Conservation (phyloP, 2,329 filamentous ascomycete species). For the Pseudogymnoascus sp. region DNA sequence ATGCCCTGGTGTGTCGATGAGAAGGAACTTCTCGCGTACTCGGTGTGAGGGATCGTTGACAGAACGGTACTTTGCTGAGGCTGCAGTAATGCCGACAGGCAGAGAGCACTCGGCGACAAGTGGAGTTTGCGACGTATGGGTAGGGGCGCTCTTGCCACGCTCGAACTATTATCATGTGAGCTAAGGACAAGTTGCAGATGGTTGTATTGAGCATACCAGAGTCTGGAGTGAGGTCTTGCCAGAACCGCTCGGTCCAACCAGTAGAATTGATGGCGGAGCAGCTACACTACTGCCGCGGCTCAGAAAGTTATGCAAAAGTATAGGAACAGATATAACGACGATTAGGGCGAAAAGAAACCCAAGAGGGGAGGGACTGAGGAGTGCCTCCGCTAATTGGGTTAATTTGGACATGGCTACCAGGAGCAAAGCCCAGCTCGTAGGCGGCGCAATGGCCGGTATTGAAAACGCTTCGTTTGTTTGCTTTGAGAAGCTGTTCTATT, state of each 20-base stretch:
- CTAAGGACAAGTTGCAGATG: slow-evolving; percentile 4
- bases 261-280: slow-evolving; percentile 65
- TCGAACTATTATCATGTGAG: slow-evolving; percentile 35
- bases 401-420: slow-evolving; percentile 9
- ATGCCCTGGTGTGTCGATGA: slow-evolving; percentile 90
- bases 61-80: slow-evolving; percentile 56
- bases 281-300: slow-evolving; percentile 62
- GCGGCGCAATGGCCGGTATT: not conserved
- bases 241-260: slow-evolving; percentile 70
- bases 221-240: slow-evolving; percentile 89
- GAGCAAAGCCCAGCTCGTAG: not conserved
- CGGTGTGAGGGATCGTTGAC: slow-evolving; percentile 52
- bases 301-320: slow-evolving; percentile 65
- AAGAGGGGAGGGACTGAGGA: slow-evolving; percentile 51
- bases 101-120: slow-evolving; percentile 48
- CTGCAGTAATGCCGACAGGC: slow-evolving; percentile 41
- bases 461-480: not conserved
- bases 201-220: slow-evolving; percentile 42
- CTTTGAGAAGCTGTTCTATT: not conserved
- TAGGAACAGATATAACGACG: slow-evolving; percentile 63
- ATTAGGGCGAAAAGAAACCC: slow-evolving; percentile 61
- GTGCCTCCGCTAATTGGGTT: slow-evolving; percentile 37
- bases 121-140: slow-evolving; percentile 56
- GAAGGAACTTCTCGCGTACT: slow-evolving; percentile 58
- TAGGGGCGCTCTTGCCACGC: slow-evolving; percentile 36